Percentiles rank a stretch among this genome's conserved stretches.
phyloP scores from a whole-genome alignment of 192 early-diverging fungal genomes.

The Dimargaris xerosporica region DNA sequence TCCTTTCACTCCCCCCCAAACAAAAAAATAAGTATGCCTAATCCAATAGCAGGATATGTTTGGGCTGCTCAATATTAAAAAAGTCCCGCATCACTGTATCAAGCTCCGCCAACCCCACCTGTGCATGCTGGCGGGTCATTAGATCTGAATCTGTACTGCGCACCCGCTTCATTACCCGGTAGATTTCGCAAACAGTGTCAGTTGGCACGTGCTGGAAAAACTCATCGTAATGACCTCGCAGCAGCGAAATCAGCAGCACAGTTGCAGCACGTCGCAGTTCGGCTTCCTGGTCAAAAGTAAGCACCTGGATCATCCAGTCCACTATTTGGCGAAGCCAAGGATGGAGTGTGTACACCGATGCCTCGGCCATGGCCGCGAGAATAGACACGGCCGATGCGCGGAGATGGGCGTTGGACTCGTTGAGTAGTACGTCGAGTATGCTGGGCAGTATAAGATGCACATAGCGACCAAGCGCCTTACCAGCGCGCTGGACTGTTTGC shows the following conservation, averaged over 20 bases:
- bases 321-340: slow-evolving; percentile 48
- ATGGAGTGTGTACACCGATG: slow-evolving; percentile 49
- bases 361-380: slow-evolving; percentile 50
- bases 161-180: slow-evolving; percentile 40
- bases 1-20: no score
- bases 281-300: slow-evolving; percentile 42
- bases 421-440: slow-evolving; percentile 22
- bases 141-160: slow-evolving; percentile 55
- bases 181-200: slow-evolving; percentile 37
- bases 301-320: slow-evolving; percentile 47
- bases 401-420: slow-evolving; percentile 17
- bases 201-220: slow-evolving; percentile 38
- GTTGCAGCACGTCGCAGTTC: slow-evolving; percentile 59
- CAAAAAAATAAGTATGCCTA: neutral
- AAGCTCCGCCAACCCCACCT: slow-evolving; percentile 52
- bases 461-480: slow-evolving; percentile 66
- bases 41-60: neutral
- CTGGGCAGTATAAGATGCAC: slow-evolving; percentile 17
- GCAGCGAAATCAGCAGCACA: slow-evolving; percentile 45
- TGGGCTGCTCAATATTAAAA: neutral
- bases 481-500: slow-evolving; percentile 70
- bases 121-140: slow-evolving; percentile 51
- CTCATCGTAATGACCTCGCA: slow-evolving; percentile 46
- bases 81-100: slow-evolving; percentile 35
- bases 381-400: slow-evolving; percentile 52